Evolutionary conservation across 1,139 yeast genomes (phyloP).

Genomic region (Protomyces lactucae-debilis): DNA sequence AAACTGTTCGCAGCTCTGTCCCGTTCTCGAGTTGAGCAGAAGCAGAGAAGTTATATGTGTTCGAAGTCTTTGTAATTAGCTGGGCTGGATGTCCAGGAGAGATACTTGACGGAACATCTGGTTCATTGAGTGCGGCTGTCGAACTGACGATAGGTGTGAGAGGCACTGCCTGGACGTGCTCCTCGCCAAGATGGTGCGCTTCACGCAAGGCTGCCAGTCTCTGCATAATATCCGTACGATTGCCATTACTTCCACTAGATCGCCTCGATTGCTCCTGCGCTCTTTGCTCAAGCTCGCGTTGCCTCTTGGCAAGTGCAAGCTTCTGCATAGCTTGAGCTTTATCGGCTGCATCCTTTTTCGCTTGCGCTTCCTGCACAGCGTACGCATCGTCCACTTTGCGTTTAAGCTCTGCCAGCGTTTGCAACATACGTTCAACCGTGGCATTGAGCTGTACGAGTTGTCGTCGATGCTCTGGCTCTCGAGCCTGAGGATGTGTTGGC

Average conservation of each 20-base stretch:
- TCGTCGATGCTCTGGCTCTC: not conserved
- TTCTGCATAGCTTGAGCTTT: not conserved
- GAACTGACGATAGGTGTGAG: not conserved
- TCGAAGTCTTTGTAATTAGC: no score
- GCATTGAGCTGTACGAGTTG: not conserved
- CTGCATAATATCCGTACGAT: not conserved
- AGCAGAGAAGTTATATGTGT: constrained; percentile 3
- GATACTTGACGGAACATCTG: not conserved
- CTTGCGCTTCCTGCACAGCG: not conserved
- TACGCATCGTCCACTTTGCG: not conserved
- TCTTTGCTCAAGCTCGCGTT: not conserved
- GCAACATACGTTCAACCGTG: not conserved
- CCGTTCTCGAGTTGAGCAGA: constrained; percentile 48
- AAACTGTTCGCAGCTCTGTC: constrained; percentile 49
- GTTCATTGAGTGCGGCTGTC: not conserved
- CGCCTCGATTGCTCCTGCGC: not conserved
- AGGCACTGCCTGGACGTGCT: not conserved
- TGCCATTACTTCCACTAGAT: not conserved
- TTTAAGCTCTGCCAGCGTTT: constrained; percentile 2
- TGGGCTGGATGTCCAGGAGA: not conserved
- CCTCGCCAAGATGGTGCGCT: not conserved
- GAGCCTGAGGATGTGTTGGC: constrained; percentile 24
- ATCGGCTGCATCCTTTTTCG: not conserved
- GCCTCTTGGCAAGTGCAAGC: not conserved
- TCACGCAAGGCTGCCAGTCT: not conserved